phyloP scores from a whole-genome alignment of 169 alveolate species.

The Plasmodium sp. region DNA sequence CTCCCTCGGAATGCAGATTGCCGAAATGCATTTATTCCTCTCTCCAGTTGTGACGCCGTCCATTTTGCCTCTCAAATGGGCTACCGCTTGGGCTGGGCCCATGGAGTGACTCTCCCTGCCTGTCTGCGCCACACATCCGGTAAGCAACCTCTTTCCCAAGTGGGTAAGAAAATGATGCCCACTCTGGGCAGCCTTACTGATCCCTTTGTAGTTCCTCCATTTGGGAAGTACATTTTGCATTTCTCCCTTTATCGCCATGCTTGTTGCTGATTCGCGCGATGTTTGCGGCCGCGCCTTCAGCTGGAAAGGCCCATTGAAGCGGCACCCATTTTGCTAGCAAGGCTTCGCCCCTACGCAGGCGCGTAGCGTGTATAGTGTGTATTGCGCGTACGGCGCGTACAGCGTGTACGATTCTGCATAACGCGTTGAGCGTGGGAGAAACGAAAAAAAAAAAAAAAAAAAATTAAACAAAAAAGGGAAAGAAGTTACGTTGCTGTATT shows the following conservation, averaged over 20 bases:
- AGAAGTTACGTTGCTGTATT: not conserved
- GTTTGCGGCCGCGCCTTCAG: not conserved
- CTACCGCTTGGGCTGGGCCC: not conserved
- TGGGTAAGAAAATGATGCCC: not conserved
- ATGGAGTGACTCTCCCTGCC: not conserved
- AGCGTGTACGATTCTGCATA: not conserved
- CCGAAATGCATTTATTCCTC: not conserved
- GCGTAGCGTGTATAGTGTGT: not conserved
- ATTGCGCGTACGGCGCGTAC: not conserved
- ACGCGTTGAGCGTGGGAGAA: not conserved
- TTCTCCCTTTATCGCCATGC: not conserved
- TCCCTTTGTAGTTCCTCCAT: not conserved
- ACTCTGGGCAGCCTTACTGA: not conserved
- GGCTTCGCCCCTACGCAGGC: not conserved
- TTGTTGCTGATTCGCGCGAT: not conserved
- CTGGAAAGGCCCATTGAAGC: not conserved
- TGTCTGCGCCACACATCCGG: not conserved
- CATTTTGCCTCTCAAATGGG: not conserved
- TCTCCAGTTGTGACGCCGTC: not conserved
- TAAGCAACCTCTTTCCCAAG: not conserved
- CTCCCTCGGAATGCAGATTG: not conserved
- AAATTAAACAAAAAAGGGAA: not conserved
- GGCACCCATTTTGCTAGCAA: not conserved
- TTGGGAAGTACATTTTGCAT: not conserved
- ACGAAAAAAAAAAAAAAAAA: not conserved